Conservation (phyloP, 2,329 filamentous ascomycete genomes). For the Fusarium devonianum region DNA sequence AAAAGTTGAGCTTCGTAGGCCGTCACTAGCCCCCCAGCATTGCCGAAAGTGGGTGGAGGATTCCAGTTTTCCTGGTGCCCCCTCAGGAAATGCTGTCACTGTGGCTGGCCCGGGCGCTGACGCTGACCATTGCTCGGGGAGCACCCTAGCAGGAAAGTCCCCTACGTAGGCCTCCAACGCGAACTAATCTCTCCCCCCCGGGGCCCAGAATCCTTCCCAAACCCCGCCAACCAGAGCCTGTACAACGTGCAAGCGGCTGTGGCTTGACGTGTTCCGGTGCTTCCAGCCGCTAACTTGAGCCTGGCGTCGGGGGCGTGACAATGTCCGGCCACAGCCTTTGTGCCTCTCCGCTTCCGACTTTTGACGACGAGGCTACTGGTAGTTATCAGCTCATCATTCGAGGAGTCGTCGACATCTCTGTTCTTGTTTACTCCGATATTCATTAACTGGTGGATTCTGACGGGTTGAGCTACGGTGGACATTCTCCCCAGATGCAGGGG, state of each 20-base stretch:
- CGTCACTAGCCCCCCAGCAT: conserved; percentile 27
- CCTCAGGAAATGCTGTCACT: conserved; percentile 2
- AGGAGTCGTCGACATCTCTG: too few species aligned
- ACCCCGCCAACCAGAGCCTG: conserved; percentile 18
- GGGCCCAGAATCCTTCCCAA: conserved; percentile 15
- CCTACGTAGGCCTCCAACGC: too few species aligned
- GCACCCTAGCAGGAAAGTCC: conserved; percentile 4
- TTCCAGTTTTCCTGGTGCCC: conserved; percentile 4
- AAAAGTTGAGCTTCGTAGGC: conserved; percentile 30
- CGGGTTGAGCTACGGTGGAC: conserved; percentile 7
- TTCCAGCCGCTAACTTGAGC: conserved; percentile 21
- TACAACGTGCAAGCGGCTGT: conserved; percentile 26
- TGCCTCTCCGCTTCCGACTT: background rate
- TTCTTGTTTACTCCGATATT: too few species aligned
- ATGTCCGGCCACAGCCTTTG: background rate
- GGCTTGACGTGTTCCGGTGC: conserved; percentile 36
- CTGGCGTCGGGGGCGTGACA: conserved; percentile 21
- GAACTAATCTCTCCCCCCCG: too few species aligned
- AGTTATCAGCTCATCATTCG: too few species aligned
- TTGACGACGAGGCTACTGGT: background rate
- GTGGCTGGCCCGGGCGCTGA: conserved; percentile 26
- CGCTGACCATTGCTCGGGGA: too few species aligned
- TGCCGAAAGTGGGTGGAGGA: conserved; percentile 36
- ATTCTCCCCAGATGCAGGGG: conserved; percentile 38
- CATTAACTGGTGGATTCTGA: conserved; percentile 1